Conservation (phyloP, 1,284 basidiomycete genomes). For the Mycosarcoma maydis region DNA sequence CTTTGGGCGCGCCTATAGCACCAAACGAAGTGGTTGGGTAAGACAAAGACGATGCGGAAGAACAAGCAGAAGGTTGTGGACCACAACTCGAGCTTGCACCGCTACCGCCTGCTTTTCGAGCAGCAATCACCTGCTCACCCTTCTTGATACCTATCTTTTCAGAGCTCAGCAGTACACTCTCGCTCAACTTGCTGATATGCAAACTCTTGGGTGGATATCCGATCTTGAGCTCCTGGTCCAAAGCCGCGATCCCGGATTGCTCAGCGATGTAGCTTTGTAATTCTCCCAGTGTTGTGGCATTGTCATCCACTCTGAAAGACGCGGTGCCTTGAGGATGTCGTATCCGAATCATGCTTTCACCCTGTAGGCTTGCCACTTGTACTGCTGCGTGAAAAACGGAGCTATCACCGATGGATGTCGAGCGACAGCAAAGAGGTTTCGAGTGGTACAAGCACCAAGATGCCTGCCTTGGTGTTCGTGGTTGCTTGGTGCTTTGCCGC, state of each 20-base stretch:
- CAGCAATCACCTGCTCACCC: conserved; percentile 45
- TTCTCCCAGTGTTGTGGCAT: conserved; percentile 8
- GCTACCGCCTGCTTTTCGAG: conserved; percentile 4
- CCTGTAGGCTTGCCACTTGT: neutral
- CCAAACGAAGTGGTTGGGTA: conserved; percentile 16
- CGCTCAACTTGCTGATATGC: neutral
- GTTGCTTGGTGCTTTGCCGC: too few species aligned
- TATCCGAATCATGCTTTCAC: conserved; percentile 29
- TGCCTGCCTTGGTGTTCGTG: too few species aligned
- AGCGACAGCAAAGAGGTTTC: too few species aligned
- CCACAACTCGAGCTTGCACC: neutral
- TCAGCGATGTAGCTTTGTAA: conserved; percentile 25
- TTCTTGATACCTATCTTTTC: conserved; percentile 15
- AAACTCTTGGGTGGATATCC: conserved; percentile 44
- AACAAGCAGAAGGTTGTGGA: neutral
- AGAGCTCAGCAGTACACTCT: conserved; percentile 6
- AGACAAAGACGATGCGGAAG: neutral
- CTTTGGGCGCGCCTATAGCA: conserved; percentile 12
- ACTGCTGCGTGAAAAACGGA: too few species aligned
- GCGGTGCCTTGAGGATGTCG: conserved; percentile 44
- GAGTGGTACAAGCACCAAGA: too few species aligned
- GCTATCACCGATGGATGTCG: too few species aligned
- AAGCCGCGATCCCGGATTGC: conserved; percentile 15
- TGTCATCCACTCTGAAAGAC: conserved; percentile 24
- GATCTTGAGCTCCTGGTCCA: conserved; percentile 41